These are phyloP conservation scores for Dispira simplex DNA, from an alignment of 192 early-diverging fungal species.

Conservation along the genomic window DNA sequence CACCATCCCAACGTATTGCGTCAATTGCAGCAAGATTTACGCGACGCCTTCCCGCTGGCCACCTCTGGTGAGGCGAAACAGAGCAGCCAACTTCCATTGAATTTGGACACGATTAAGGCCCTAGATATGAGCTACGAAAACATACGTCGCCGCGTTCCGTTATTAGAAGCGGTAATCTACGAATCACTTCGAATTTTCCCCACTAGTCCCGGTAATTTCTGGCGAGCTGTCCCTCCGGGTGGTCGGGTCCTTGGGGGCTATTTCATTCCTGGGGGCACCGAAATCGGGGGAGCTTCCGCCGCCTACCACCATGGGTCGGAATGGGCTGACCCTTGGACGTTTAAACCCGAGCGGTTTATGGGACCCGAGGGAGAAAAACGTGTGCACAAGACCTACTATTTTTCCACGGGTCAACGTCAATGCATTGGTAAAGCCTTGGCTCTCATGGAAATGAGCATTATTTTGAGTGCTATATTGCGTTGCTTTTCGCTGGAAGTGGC, in stretches of 20 bases:
- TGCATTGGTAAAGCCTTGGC: slow-evolving; percentile 33
- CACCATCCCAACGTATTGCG: neutral
- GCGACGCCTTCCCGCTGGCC: neutral
- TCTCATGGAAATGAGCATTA: slow-evolving; percentile 27
- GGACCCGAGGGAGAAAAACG: neutral
- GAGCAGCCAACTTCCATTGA: neutral
- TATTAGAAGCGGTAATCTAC: slow-evolving; percentile 12
- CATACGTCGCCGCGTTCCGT: slow-evolving; percentile 4
- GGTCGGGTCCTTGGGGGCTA: slow-evolving; percentile 14
- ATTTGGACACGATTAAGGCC: neutral
- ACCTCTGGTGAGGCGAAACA: neutral
- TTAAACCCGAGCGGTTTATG: slow-evolving; percentile 30
- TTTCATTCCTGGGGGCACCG: slow-evolving; percentile 24
- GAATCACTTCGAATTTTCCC: slow-evolving; percentile 16
- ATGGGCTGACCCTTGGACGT: slow-evolving; percentile 13
- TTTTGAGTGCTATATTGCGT: slow-evolving; percentile 24
- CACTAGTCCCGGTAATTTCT: neutral
- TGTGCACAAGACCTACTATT: slow-evolving; percentile 19
- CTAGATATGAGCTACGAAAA: neutral
- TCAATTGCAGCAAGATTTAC: neutral
- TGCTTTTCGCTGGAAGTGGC: slow-evolving; percentile 16
- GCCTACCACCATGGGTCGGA: slow-evolving; percentile 19
- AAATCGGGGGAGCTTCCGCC: slow-evolving; percentile 20
- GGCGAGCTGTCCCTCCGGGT: neutral
- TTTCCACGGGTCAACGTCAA: slow-evolving; percentile 31